These are phyloP conservation scores for Colletotrichum tanaceti DNA, from an alignment of 2,329 filamentous ascomycete species.

Conservation along the genomic window DNA sequence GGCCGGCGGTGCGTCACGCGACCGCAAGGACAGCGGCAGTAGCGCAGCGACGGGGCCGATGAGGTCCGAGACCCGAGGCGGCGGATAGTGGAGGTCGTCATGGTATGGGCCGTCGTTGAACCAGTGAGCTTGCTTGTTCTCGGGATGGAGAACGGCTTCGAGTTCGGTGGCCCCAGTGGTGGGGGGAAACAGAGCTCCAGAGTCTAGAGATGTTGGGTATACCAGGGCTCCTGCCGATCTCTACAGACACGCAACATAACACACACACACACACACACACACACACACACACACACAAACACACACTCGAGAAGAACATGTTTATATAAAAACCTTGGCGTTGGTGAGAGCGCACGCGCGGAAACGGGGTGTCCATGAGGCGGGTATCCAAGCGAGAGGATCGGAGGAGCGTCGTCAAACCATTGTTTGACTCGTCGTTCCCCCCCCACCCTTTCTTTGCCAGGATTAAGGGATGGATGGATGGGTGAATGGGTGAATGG, in stretches of 20 bases:
- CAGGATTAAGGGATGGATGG: neutral
- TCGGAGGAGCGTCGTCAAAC: slow-evolving; percentile 4
- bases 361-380: neutral
- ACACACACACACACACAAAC: too few relatives aligned
- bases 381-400: slow-evolving; percentile 17
- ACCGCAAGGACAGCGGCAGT: slow-evolving; percentile 64
- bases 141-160: neutral
- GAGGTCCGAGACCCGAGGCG: slow-evolving; percentile 46
- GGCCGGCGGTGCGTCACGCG: slow-evolving; percentile 43
- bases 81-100: slow-evolving; percentile 27
- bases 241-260: neutral
- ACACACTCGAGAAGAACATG: neutral
- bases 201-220: slow-evolving; percentile 4
- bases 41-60: slow-evolving; percentile 60
- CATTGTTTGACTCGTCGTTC: neutral
- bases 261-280: neutral
- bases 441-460: too few relatives aligned
- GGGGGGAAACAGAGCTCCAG: too few relatives aligned
- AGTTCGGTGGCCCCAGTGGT: neutral
- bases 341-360: slow-evolving; percentile 18
- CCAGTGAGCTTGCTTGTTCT: neutral
- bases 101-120: slow-evolving; percentile 1
- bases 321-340: neutral
- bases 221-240: neutral
- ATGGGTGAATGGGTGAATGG: neutral